A percentile compares a stretch with the other conserved stretches of the same genome.
Conservation (phyloP, 257 asterid genomes). For the Solanum pimpinellifolium region DNA sequence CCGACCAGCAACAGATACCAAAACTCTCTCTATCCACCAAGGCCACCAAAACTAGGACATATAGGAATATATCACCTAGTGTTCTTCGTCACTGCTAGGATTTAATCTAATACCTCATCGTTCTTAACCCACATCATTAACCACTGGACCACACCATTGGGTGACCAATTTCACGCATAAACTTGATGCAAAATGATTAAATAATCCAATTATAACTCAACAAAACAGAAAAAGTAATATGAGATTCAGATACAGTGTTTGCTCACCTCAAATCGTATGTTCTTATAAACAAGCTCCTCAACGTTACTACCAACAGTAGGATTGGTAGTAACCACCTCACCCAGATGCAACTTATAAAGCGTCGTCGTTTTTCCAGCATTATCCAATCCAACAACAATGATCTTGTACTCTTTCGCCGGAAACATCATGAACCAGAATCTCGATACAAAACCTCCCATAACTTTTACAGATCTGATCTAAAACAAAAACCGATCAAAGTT, state of each 20-base stretch:
- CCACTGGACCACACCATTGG: not conserved
- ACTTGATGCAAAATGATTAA: not conserved
- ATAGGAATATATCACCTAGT: not conserved
- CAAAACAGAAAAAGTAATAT: not conserved
- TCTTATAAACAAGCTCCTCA: slow-evolving; percentile 90
- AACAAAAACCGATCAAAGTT: not conserved
- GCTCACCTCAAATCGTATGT: slow-evolving; percentile 87
- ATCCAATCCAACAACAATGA: slow-evolving; percentile 93
- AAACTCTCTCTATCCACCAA: not conserved
- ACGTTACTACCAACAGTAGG: slow-evolving; percentile 99
- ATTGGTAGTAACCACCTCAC: slow-evolving; percentile 92
- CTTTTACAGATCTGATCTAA: not conserved
- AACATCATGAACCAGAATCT: slow-evolving; percentile 91
- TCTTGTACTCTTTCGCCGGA: slow-evolving; percentile 96
- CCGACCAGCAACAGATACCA: not conserved
- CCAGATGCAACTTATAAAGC: slow-evolving; percentile 84
- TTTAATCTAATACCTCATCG: not conserved
- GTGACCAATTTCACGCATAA: not conserved
- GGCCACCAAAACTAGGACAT: not conserved
- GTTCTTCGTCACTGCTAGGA: not conserved
- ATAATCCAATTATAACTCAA: not conserved
- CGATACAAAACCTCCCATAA: slow-evolving; percentile 71
- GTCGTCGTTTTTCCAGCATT: slow-evolving; percentile 99
- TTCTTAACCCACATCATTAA: not conserved
- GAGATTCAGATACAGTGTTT: not conserved